Percentiles rank a stretch among this genome's conserved stretches.
Evolutionary conservation across 352 stramenopile genomes (phyloP).

Genomic region (Elongisporangium anandrum): DNA sequence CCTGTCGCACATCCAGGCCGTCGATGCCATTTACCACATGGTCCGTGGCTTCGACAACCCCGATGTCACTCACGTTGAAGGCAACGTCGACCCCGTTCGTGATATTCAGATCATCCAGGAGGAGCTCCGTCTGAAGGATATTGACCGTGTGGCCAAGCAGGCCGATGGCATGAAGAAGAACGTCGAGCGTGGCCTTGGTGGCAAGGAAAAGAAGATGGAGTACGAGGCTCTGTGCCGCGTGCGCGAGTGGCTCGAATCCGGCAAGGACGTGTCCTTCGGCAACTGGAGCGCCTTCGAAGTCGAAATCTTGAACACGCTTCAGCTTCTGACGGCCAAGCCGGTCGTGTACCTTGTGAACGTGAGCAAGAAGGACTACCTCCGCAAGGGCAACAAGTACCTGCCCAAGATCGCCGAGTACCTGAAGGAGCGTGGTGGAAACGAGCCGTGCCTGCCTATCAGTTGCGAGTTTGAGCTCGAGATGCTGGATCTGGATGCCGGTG

Average conservation of each 20-base stretch:
- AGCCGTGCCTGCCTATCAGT: slow-evolving; percentile 96
- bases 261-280: slow-evolving; percentile 90
- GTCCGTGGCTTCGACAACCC: slow-evolving; percentile 97
- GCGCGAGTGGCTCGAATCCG: slow-evolving; percentile 73
- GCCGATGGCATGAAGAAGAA: slow-evolving; percentile 81
- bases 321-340: slow-evolving; percentile 93
- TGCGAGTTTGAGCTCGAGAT: slow-evolving; percentile 98
- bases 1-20: slow-evolving; percentile 98
- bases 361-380: slow-evolving; percentile 97
- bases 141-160: slow-evolving; percentile 85
- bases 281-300: slow-evolving; percentile 87
- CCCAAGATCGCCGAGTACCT: slow-evolving; percentile 97
- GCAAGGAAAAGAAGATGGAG: slow-evolving; percentile 96
- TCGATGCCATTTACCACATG: slow-evolving; percentile 98
- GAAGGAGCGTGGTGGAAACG: slow-evolving; percentile 93
- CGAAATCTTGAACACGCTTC: slow-evolving; percentile 89
- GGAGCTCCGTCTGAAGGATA: slow-evolving; percentile 98
- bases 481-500: slow-evolving; percentile 66
- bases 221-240: slow-evolving; percentile 85
- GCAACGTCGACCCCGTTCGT: slow-evolving; percentile 97
- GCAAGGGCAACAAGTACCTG: slow-evolving; percentile 98
- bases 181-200: slow-evolving; percentile 81
- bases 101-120: slow-evolving; percentile 99
- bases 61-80: slow-evolving; percentile 99
- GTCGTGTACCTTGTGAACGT: slow-evolving; percentile 99